phyloP scores from a whole-genome alignment of 768 basidiomycete species.

The Russula compacta region DNA sequence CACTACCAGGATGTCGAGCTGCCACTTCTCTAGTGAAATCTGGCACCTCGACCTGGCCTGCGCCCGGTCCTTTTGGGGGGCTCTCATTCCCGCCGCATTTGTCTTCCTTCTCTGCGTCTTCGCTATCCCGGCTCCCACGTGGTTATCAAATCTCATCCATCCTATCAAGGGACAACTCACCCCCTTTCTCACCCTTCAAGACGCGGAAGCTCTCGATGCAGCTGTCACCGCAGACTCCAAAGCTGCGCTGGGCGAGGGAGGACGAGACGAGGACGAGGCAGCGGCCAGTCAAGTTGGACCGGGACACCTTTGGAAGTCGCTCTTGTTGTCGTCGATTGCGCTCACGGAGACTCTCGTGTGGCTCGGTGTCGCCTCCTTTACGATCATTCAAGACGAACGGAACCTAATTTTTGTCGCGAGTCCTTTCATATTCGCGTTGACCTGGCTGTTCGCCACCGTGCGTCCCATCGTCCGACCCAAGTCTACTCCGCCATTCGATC shows the following conservation, averaged over 20 bases:
- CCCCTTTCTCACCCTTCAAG: constrained; percentile 36
- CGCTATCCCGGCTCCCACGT: constrained; percentile 15
- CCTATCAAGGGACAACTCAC: constrained; percentile 27
- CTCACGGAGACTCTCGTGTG: constrained; percentile 49
- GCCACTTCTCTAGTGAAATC: constrained; percentile 3
- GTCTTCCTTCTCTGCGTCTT: constrained; percentile 37
- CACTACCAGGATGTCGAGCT: constrained; percentile 9
- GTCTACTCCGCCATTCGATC: constrained; percentile 52
- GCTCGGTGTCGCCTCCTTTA: constrained; percentile 52
- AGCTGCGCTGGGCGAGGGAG: background rate
- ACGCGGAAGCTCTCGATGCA: constrained; percentile 16
- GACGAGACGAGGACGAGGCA: background rate
- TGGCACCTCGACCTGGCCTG: constrained; percentile 37
- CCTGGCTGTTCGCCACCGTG: constrained; percentile 60
- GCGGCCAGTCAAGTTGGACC: constrained; percentile 17
- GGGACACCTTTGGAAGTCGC: constrained; percentile 48
- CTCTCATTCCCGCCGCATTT: constrained; percentile 38
- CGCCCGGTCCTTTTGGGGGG: constrained; percentile 43
- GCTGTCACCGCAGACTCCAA: background rate
- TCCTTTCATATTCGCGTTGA: constrained; percentile 39
- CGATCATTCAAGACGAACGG: constrained; percentile 29
- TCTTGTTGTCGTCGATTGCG: constrained; percentile 47
- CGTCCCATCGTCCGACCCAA: constrained; percentile 46
- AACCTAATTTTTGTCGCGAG: constrained; percentile 30
- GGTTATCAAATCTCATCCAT: constrained; percentile 19